Evolutionary conservation across 1,139 yeast genomes (phyloP).

Genomic region (Geotrichum klebahnii): DNA sequence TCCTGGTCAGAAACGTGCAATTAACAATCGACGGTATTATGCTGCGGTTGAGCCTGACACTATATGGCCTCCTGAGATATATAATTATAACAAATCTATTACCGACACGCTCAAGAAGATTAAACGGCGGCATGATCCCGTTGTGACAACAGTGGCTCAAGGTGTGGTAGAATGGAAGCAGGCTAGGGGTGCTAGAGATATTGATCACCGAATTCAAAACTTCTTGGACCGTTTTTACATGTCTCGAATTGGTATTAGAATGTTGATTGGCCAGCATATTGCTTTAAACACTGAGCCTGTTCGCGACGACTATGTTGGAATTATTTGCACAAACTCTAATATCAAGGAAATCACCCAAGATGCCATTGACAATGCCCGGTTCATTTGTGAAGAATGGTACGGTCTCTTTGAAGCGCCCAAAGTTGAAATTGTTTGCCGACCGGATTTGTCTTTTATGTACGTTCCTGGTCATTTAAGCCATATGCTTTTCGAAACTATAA

Average conservation of each 20-base stretch:
- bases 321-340: constrained; percentile 75
- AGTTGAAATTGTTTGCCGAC: constrained; percentile 69
- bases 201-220: constrained; percentile 61
- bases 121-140: constrained; percentile 84
- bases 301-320: constrained; percentile 69
- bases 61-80: constrained; percentile 73
- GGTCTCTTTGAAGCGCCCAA: constrained; percentile 79
- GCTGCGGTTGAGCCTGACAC: constrained; percentile 52
- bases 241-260: constrained; percentile 83
- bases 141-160: constrained; percentile 88
- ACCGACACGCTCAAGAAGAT: constrained; percentile 64
- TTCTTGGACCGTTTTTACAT: constrained; percentile 79
- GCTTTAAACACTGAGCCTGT: constrained; percentile 63
- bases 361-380: constrained; percentile 82
- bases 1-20: constrained; percentile 17
- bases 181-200: constrained; percentile 11
- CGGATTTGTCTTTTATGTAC: constrained; percentile 71
- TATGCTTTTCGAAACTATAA: constrained; percentile 80
- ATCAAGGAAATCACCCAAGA: constrained; percentile 75
- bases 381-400: constrained; percentile 83
- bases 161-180: constrained; percentile 88
- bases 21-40: constrained; percentile 49
- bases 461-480: constrained; percentile 89
- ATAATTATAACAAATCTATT: constrained; percentile 64
- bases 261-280: constrained; percentile 85